Base-by-base conservation (phyloP, 192 early-diverging fungal genomes). In the Backusella westeae region DNA sequence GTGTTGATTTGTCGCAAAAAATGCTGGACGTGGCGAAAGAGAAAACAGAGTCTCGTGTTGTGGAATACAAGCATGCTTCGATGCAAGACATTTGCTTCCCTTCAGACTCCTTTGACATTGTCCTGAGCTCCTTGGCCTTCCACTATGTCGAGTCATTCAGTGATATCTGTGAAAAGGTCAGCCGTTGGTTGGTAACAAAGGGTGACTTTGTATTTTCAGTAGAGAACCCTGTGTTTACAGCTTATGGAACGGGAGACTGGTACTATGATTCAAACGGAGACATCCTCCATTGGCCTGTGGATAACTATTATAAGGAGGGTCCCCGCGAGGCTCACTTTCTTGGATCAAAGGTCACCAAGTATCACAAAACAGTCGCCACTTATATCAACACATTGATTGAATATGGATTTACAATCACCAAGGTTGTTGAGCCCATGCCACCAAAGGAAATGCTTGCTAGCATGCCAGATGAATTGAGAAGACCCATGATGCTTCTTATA, bases 221-320 rank as follows among this genome's bases (percentile, higher is more conserved):
- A 7, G 75, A 76, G 34, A 68, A 76, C 36, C 75, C 75, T 1
- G 12, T 76, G 1, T 76, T 76, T 34, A 76, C 75, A 17, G 75
- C 75, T 21, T 32, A 69, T 8, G 75, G 75, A 26, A 46, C 75
- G 9, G 67, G 68, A 17, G 34, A 76, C 12, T 70, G 68, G 68
- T 39, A 39, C 38, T 67, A 38, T 26, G 42, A 71, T 52, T n/a
- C 42, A 4, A 17, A 76, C 4, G 75, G 75, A 19, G 8, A 70
- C 2, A 19, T 26, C 1, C 10, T 41, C 2, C 36, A 70, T 39
- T 76, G 75, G 75, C 75, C 75, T 23, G 68, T 76, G 9, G 75
- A 76, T 59, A 21, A 29, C 32, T 76, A 76, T 32, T 70, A 15
- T 32, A 23, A 15, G 6, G 67, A 76, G 34, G 65, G 75, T 15